Evolutionary conservation across 139 green algal genomes (phyloP), one percentile per base, ranked within the genome.

Genomic region (Limnomonas spitsbergensis): DNA sequence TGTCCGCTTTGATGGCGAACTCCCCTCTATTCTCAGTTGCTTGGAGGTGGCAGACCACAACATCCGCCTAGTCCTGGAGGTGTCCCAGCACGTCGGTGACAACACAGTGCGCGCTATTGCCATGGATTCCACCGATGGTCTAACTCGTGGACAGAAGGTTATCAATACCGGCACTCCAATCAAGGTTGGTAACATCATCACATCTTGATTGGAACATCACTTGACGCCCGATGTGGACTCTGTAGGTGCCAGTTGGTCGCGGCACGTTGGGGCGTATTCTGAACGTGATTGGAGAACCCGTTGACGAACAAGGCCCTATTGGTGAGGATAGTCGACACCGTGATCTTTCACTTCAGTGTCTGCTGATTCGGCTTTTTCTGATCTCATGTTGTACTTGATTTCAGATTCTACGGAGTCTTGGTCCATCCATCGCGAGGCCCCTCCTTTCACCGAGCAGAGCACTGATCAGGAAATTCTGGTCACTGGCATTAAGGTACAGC

Each of bases 271-370:
- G 96, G 3, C 91, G 96, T 74, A 99, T 99, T 88, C 97, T 99
- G 78, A 99, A 99, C 82, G 96, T 99, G 38, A 98, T 99, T 83
- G 96, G 96, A 52, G 96, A 99, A 88, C 94, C 96, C 26, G 96
- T 99, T 56, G 96, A 99, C 73, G 96, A 99, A 88, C 89, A 87
- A 40, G 96, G 96, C 39, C 96, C 96, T 66, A 92, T 99, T 40
- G 81, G 91, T 94, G 54, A 91, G 92, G 67, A 0, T 1, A 61
- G 3, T 42, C 27, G 4, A 37, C 29, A 36, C 7, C 61, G 29
- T 72, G 61, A 72, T 72, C 29, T 34, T 72, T 14, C 47, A 61
- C 26, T 20, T 61, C 47, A 61, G 20, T 61, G 47, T 61, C 70
- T 66, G 27, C 66, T 39, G 66, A 40, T 40, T 29, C 35, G 35